Percentiles rank a stretch among this genome's conserved stretches.
phyloP scores from a whole-genome alignment of 169 alveolate genomes.

The Plasmodium malariae region DNA sequence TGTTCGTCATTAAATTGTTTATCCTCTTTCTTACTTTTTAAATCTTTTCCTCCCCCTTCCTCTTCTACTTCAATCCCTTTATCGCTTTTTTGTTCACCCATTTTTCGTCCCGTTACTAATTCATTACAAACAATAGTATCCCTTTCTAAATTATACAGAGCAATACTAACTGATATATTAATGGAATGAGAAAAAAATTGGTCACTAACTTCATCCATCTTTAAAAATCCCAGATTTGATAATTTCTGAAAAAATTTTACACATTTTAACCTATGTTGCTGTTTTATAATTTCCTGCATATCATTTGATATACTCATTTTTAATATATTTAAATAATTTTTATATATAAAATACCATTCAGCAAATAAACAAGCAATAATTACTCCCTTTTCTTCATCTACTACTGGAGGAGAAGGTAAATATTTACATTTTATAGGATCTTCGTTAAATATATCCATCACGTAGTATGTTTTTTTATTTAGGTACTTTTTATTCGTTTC shows the following conservation, averaged over 20 bases:
- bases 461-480: slow-evolving; percentile 17
- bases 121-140: slow-evolving; percentile 5
- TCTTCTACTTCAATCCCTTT: not conserved
- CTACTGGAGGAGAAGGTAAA: slow-evolving; percentile 63
- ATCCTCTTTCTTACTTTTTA: not conserved
- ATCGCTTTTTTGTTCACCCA: not conserved
- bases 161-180: slow-evolving; percentile 68
- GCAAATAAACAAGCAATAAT: slow-evolving; percentile 61
- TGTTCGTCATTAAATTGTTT: not conserved
- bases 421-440: slow-evolving; percentile 57
- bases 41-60: not conserved
- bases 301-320: slow-evolving; percentile 27
- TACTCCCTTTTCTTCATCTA: slow-evolving; percentile 58
- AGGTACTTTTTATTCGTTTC: slow-evolving; percentile 13
- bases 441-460: slow-evolving; percentile 35
- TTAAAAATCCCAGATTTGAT: slow-evolving; percentile 35
- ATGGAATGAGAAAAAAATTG: slow-evolving; percentile 36
- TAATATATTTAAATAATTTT: slow-evolving; percentile 56
- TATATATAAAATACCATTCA: slow-evolving; percentile 70
- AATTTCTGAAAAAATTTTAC: slow-evolving; percentile 43
- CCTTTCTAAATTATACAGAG: slow-evolving; percentile 44
- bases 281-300: slow-evolving; percentile 35
- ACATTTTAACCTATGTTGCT: slow-evolving; percentile 61
- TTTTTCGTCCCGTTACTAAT: not conserved
- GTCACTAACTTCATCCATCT: slow-evolving; percentile 52